These are phyloP conservation scores for Pichia sp. DNA, from an alignment of 1,139 yeast genomes.

Conservation along the genomic window DNA sequence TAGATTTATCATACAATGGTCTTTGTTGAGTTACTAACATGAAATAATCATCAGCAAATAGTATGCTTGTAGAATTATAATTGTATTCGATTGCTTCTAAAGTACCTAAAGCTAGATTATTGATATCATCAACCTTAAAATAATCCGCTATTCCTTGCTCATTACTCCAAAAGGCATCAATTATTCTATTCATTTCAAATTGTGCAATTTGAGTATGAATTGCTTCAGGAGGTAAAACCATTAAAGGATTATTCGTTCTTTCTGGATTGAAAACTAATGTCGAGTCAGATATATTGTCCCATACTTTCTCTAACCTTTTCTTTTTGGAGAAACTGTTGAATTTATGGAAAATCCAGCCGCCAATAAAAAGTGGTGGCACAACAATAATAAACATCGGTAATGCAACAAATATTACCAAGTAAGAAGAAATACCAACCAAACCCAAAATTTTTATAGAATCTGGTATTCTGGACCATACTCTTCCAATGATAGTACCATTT, in stretches of 20 bases:
- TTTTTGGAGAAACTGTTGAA: conserved; percentile 17
- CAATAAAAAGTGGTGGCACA: conserved; percentile 31
- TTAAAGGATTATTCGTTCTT: conserved; percentile 2
- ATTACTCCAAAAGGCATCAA: conserved; percentile 30
- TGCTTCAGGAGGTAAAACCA: conserved; percentile 23
- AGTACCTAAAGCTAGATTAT: conserved; percentile 26
- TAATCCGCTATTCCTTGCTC: conserved; percentile 27
- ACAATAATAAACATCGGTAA: conserved; percentile 31
- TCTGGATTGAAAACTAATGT: conserved; percentile 20
- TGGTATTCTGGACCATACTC: conserved; percentile 23
- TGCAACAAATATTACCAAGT: conserved; percentile 30
- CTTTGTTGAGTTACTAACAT: conserved; percentile 25
- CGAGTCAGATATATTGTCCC: conserved; percentile 21
- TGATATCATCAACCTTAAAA: conserved; percentile 20
- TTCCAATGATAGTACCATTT: conserved; percentile 11
- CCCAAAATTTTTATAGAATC: conserved; percentile 27
- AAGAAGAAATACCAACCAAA: conserved; percentile 25
- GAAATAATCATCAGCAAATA: conserved; percentile 15
- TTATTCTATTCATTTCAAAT: conserved; percentile 27
- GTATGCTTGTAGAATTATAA: conserved; percentile 18
- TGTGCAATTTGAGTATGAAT: conserved; percentile 24
- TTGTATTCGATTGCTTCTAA: conserved; percentile 29
- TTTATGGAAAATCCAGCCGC: conserved; percentile 26
- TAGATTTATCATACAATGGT: conserved; percentile 25
- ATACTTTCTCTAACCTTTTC: conserved; percentile 18